These are phyloP conservation scores for Ogataea allantospora DNA, from an alignment of 805 yeast genomes.

Conservation along the genomic window DNA sequence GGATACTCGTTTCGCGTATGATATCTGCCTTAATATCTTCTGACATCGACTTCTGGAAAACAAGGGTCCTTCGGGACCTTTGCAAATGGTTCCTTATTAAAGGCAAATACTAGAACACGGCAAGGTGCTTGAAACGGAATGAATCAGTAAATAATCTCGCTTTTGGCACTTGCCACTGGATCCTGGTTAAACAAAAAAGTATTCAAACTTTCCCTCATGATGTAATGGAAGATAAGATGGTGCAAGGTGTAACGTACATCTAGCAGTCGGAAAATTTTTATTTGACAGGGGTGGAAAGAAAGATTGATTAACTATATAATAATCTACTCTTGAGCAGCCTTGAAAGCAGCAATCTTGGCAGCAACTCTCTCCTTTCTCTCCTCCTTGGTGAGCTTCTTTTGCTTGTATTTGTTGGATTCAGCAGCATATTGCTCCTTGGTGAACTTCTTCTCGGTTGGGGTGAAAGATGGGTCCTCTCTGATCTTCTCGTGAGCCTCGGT, in stretches of 20 bases:
- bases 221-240: slow-evolving; percentile 7
- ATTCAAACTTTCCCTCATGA: not conserved
- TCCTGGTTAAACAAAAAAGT: not conserved
- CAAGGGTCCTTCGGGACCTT: slow-evolving; percentile 5
- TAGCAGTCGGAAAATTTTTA: not conserved
- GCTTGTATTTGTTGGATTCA: slow-evolving; percentile 89
- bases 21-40: slow-evolving; percentile 6
- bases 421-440: slow-evolving; percentile 98
- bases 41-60: slow-evolving; percentile 5
- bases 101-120: not conserved
- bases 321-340: slow-evolving; percentile 46
- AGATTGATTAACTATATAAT: not conserved
- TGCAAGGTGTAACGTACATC: not conserved
- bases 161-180: slow-evolving; percentile 9
- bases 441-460: slow-evolving; percentile 88
- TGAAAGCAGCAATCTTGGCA: slow-evolving; percentile 92
- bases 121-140: not conserved
- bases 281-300: not conserved
- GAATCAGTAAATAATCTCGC: not conserved
- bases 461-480: slow-evolving; percentile 93
- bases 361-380: slow-evolving; percentile 88
- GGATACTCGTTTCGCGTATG: slow-evolving; percentile 4
- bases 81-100: not conserved
- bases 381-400: slow-evolving; percentile 82
- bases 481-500: slow-evolving; percentile 89